Percentiles rank a stretch among this genome's conserved stretches.
Conservation (phyloP, 805 yeast genomes). For the Limtongia smithiae region DNA sequence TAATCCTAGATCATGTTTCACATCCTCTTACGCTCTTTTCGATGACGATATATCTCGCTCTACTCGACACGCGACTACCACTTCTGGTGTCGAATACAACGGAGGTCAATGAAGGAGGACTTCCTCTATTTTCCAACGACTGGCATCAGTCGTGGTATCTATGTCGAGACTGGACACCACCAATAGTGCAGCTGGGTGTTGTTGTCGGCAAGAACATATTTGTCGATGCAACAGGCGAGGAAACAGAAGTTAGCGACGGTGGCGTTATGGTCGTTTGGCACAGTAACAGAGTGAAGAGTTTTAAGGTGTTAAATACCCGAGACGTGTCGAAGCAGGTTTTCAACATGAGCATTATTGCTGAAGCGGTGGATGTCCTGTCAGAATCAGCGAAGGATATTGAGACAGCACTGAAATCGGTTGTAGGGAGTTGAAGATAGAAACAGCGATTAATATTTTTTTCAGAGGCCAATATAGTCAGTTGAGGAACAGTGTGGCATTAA, state of each 20-base stretch:
- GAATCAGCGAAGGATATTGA: conserved; percentile 15
- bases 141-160: conserved; percentile 60
- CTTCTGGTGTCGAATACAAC: conserved; percentile 2
- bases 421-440: not conserved
- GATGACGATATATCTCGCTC: conserved; percentile 74
- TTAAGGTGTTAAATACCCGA: conserved; percentile 15
- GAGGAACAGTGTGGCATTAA: too few species aligned
- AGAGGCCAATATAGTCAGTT: too few species aligned
- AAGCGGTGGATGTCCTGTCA: conserved; percentile 12
- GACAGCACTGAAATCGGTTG: conserved; percentile 8
- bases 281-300: conserved; percentile 63
- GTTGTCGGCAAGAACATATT: conserved; percentile 65
- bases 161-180: conserved; percentile 55
- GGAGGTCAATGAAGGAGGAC: conserved; percentile 11
- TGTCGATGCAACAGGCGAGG: conserved; percentile 85
- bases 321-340: conserved; percentile 20
- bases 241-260: conserved; percentile 81
- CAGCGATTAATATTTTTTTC: not conserved
- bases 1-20: conserved; percentile 71
- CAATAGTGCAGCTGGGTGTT: conserved; percentile 73
- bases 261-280: conserved; percentile 75
- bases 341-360: not conserved
- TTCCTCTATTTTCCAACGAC: conserved; percentile 42
- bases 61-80: conserved; percentile 57
- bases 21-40: conserved; percentile 80